Base-by-base conservation (phyloP, 2,329 filamentous ascomycete genomes). In the Pleomassaria siparia region DNA sequence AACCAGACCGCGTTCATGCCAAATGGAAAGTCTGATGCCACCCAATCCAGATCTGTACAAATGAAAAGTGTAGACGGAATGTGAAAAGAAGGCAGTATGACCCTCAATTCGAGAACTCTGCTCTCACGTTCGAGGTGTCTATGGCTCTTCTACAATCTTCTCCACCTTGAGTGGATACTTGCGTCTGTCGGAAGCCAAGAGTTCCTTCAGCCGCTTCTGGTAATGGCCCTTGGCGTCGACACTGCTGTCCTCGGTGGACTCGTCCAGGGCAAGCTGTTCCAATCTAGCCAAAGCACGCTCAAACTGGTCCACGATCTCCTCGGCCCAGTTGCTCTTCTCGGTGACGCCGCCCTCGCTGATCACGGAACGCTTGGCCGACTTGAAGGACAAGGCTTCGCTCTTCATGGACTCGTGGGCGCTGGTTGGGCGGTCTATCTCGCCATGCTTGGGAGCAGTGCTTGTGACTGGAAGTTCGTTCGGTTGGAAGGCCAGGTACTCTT, bases 241-340 rank as follows among this genome's bases (percentile, higher is more conserved):
- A 44, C 47, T 55, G 1, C 53, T 36, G 20, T 65, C 55, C 1
- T 43, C 44, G 8, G 45, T 42, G 28, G 48, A 37, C 44, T 69
- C 64, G 29, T 70, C 67, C 7, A 51, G 22, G n/a, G 64, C 64
- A n/a, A 70, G 43, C 49, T 70, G 65, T 51, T 69, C 64, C 3
- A 70, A 55, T 16, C 54, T 53, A 46, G 54, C 25, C 20, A 62
- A 41, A 3, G 53, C 49, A 11, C 56, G 55, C 30, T 66, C 63
- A 20, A 66, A 41, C 7, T 42, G 26, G 2, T 62, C 59, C 41
- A 65, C 61, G 1, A 67, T 46, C n/a, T 68, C 63, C 16, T 65
- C 64, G 16, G 58, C 61, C 66, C 66, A 70, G 21, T 62, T 67
- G 44, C 52, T 65, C 53, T 63, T 62, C 51, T 70, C 66, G 2